These are phyloP conservation scores for Apiospora rasikravindrae DNA, from an alignment of 2,329 filamentous ascomycete species.

Conservation along the genomic window DNA sequence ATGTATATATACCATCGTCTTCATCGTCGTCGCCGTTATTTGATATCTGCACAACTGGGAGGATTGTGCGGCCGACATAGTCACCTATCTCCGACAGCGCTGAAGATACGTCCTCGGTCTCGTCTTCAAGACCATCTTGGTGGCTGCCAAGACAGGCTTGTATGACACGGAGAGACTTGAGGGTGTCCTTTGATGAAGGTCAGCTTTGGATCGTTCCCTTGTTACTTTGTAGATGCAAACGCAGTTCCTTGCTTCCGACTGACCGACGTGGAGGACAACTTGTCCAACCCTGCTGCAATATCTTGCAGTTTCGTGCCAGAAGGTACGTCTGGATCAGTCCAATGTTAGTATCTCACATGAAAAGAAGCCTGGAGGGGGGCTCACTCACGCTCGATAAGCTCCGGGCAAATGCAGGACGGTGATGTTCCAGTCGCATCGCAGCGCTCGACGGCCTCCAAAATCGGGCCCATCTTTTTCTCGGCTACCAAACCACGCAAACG, in stretches of 20 bases:
- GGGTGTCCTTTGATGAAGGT: not conserved
- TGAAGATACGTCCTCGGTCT: not conserved
- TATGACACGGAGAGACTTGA: not conserved
- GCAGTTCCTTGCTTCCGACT: not conserved
- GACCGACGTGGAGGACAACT: not conserved
- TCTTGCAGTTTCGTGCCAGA: not conserved
- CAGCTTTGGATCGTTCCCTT: not conserved
- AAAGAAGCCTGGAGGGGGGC: not conserved
- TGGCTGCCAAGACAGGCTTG: not conserved
- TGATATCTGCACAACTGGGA: not conserved
- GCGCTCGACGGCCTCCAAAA: not conserved
- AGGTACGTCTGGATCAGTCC: not conserved
- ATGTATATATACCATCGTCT: not conserved
- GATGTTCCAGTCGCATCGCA: slow-evolving; percentile 2
- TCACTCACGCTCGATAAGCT: not conserved
- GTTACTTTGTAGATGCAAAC: not conserved
- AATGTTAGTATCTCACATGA: not conserved
- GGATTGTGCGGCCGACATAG: not conserved
- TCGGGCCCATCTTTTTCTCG: not conserved
- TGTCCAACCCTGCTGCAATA: not conserved
- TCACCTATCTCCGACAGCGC: not conserved
- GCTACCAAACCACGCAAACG: not conserved
- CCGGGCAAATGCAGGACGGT: not conserved
- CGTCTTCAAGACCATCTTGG: not conserved
- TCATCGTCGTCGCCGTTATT: not conserved